Percentiles rank a stretch among this genome's conserved stretches.
These are phyloP conservation scores for Monosporascus ibericus DNA, from an alignment of 2,329 filamentous ascomycete species.

Conservation along the genomic window DNA sequence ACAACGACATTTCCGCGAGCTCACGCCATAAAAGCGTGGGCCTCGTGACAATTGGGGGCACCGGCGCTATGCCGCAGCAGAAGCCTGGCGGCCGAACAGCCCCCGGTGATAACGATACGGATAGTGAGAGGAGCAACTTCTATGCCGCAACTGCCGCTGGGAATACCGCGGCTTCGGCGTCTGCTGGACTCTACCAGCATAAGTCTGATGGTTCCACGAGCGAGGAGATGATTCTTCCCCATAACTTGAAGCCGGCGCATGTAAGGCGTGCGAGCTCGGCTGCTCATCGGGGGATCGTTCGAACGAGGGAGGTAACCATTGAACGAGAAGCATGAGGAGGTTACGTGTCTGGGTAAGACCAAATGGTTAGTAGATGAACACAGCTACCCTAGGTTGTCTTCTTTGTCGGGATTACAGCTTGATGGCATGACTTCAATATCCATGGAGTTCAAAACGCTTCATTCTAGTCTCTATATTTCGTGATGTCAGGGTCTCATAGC, in stretches of 20 bases:
- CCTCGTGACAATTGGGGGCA: background rate
- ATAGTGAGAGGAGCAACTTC: background rate
- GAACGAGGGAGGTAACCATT: background rate
- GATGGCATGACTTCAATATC: no score
- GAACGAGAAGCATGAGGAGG: background rate
- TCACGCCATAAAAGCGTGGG: background rate
- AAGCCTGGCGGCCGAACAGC: background rate
- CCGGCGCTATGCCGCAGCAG: background rate
- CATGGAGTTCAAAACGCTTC: no score
- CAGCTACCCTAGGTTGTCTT: no score
- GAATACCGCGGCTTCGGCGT: background rate
- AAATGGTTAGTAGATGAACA: background rate
- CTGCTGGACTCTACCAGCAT: background rate
- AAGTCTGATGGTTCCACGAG: background rate
- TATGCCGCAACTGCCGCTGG: background rate
- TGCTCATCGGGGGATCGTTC: background rate
- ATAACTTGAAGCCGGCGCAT: background rate
- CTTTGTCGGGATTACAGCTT: no score
- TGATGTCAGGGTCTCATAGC: no score
- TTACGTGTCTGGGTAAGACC: background rate
- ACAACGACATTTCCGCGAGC: background rate
- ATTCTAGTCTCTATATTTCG: no score
- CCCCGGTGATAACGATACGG: background rate
- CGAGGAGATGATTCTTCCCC: background rate
- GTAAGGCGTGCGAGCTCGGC: background rate